Evolutionary conservation across 345 rosid genomes (phyloP).

Genomic region (Populus ilicifolia): DNA sequence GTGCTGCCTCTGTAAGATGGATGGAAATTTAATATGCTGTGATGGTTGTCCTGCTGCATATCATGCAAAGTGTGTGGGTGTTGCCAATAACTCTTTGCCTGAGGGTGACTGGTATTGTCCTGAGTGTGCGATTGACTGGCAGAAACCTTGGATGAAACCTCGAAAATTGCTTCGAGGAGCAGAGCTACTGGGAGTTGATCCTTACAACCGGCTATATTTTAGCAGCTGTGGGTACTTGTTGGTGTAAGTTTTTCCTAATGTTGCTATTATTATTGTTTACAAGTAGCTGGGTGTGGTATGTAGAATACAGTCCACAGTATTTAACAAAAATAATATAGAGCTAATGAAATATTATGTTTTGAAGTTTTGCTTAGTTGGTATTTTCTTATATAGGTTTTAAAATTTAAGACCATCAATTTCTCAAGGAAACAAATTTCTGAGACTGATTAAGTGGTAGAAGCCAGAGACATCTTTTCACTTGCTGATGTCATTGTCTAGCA

Average conservation of each 20-base stretch:
- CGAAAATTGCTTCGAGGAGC: constrained; percentile 77
- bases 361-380: neutral
- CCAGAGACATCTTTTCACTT: neutral
- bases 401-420: neutral
- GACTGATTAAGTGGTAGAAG: neutral
- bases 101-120: constrained; percentile 98
- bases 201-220: constrained; percentile 64
- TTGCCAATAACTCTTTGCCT: constrained; percentile 74
- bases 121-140: constrained; percentile 70
- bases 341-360: neutral
- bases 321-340: neutral
- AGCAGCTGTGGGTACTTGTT: constrained; percentile 79
- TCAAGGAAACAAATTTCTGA: neutral
- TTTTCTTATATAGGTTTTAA: neutral
- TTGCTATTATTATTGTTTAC: neutral
- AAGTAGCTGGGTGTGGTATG: neutral
- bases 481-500: neutral
- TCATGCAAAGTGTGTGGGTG: constrained; percentile 93
- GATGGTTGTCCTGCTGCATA: constrained; percentile 99
- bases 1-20: constrained; percentile 95
- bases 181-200: constrained; percentile 75
- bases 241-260: constrained; percentile 68
- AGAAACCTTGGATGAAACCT: constrained; percentile 50
- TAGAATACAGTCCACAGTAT: neutral
- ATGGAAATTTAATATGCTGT: constrained; percentile 87